Evolutionary conservation across 1,284 basidiomycete genomes (phyloP).

Genomic region (Malassezia sympodialis): DNA sequence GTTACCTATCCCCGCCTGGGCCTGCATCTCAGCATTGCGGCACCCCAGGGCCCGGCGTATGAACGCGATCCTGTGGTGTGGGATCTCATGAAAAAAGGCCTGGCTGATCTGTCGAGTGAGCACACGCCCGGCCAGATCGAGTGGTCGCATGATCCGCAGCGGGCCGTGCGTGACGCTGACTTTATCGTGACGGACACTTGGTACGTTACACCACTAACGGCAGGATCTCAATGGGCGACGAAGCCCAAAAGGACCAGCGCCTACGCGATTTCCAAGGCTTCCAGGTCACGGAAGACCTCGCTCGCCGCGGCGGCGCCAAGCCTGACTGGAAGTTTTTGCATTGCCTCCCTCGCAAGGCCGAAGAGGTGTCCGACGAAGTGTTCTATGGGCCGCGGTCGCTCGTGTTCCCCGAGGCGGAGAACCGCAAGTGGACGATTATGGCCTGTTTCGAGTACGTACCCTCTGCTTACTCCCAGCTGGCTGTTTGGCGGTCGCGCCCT

Average conservation of each 20-base stretch:
- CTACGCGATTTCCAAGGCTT: conserved; percentile 80
- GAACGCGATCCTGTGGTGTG: conserved; percentile 69
- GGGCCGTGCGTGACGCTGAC: conserved; percentile 80
- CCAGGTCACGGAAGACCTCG: conserved; percentile 70
- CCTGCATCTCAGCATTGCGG: conserved; percentile 73
- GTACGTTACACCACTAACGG: conserved; percentile 3
- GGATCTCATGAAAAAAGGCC: conserved; percentile 40
- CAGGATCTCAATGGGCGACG: conserved; percentile 96
- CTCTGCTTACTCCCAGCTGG: conserved; percentile 15
- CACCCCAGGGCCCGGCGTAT: conserved; percentile 60
- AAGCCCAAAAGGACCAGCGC: conserved; percentile 81
- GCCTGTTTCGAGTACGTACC: conserved; percentile 34
- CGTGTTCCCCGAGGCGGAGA: conserved; percentile 48
- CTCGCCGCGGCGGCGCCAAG: conserved; percentile 63
- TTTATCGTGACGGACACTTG: conserved; percentile 66
- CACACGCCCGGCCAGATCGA: conserved; percentile 53
- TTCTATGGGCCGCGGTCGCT: conserved; percentile 43
- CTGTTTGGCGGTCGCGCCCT: conserved; percentile 37
- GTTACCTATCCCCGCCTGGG: conserved; percentile 86
- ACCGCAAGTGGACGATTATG: conserved; percentile 49
- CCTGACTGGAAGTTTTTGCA: conserved; percentile 90
- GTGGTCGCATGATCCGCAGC: conserved; percentile 68
- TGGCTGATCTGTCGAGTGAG: conserved; percentile 47
- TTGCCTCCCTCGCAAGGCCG: conserved; percentile 79
- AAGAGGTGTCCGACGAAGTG: conserved; percentile 58